Base-by-base conservation (phyloP, 2,329 filamentous ascomycete genomes). In the Cercospora sojina region DNA sequence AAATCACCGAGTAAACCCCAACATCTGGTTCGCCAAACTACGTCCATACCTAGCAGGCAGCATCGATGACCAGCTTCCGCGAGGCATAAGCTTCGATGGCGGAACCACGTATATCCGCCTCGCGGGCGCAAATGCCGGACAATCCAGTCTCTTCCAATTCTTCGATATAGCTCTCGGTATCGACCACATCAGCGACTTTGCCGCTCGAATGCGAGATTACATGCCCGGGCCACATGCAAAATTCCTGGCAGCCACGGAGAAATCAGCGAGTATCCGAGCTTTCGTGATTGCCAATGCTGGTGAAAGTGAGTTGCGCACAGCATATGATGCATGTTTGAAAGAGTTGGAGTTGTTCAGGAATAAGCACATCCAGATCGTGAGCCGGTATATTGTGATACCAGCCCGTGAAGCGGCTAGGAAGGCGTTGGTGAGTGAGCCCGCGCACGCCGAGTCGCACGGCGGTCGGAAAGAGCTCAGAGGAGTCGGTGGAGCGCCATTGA, bases 281-380 rank as follows among this genome's bases (percentile, higher is more conserved):
- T 43, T 60, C 13, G 25, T 49, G 16, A 23, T 51, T 6, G 27
- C 25, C 8, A 47, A 12, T 5, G 3, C 58, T 3, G 23, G 13
- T 3, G 58, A 60, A 29, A 16, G 41, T 7, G 16, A 18, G 1
- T 25, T 60, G 23, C 58, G 12, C 5, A 29, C 25, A 7, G 58
- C 35, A 4, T 47, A 60, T 8, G 25, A 60, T 49, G 38, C 16
- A 12, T 60, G 38, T 32, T 8, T 60, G 23, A 27, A 60, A 47
- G 58, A 43, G 23, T 3, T 49, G 41, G 38, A 60, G n/a, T 1
- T 60, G 35, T 47, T 60, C n/a, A 49, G 35, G 13, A 49, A 29
- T 16, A 49, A 49, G 58, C 58, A 60, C 16, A 31, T 60, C 3
- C 58, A 49, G 20, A 29, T 60, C n/a, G 58, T 47, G 41, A 60